Percentiles rank a stretch among this genome's conserved stretches.
phyloP scores from a whole-genome alignment of 1,139 yeast species.

The Sugiyamaella paludigena region DNA sequence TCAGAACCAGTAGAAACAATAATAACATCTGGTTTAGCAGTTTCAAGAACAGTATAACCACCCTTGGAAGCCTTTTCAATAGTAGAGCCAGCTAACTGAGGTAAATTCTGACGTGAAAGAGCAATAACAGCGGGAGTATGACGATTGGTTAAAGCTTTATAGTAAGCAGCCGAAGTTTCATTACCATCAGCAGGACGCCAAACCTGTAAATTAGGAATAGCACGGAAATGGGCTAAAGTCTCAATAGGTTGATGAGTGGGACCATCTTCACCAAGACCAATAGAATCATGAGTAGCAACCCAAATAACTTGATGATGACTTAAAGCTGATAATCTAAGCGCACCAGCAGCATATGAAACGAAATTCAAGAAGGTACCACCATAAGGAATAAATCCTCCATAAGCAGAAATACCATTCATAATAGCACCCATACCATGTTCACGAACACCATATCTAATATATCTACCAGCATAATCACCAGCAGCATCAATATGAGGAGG shows the following conservation, averaged over 20 bases:
- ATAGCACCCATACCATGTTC: conserved; percentile 99
- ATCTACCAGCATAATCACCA: conserved; percentile 90
- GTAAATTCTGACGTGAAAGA: conserved; percentile 94
- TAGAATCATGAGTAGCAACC: conserved; percentile 99
- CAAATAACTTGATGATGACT: conserved; percentile 92
- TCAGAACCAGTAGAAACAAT: conserved; percentile 95
- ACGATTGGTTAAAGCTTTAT: conserved; percentile 65
- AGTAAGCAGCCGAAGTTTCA: conserved; percentile 96
- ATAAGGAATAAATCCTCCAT: conserved; percentile 88
- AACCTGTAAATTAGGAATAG: conserved; percentile 88
- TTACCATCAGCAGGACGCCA: conserved; percentile 99
- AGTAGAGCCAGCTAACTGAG: conserved; percentile 91
- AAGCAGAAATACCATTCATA: conserved; percentile 96
- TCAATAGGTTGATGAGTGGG: conserved; percentile 99
- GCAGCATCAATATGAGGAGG: conserved; percentile 67
- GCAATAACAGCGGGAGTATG: conserved; percentile 89
- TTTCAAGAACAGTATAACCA: conserved; percentile 75
- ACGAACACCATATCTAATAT: conserved; percentile 97
- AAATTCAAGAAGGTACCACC: conserved; percentile 99
- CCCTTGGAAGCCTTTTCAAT: conserved; percentile 93
- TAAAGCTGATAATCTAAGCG: conserved; percentile 90
- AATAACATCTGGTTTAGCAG: conserved; percentile 67
- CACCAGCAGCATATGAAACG: conserved; percentile 97
- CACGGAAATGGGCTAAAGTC: conserved; percentile 97
- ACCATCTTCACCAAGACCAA: conserved; percentile 99